Evolutionary conservation across 257 asterid genomes (phyloP).

Genomic region (Solanum bulbocastanum): DNA sequence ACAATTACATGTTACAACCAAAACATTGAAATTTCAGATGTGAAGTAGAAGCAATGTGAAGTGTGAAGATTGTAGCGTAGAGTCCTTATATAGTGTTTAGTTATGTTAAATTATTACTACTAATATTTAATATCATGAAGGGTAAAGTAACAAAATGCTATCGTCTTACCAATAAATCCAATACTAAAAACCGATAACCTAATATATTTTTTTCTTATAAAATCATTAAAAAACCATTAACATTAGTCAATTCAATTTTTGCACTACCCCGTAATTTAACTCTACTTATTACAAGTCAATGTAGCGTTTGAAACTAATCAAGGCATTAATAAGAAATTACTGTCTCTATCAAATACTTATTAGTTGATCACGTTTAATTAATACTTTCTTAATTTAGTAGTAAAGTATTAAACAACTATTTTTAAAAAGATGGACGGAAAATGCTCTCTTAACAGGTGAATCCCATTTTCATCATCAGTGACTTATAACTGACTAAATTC

Average conservation of each 20-base stretch:
- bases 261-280: neutral
- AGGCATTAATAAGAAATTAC: neutral
- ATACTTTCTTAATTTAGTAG: neutral
- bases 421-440: no score
- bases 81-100: no score
- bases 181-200: neutral
- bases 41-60: neutral
- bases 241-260: no score
- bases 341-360: neutral
- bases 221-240: no score
- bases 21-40: neutral
- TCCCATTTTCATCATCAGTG: neutral
- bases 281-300: neutral
- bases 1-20: neutral
- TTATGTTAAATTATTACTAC: no score
- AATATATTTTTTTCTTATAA: no score
- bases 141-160: no score
- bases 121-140: neutral
- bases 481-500: neutral
- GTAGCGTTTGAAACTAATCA: neutral
- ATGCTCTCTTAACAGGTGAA: neutral
- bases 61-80: neutral
- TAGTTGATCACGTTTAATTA: neutral
- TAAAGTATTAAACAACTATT: no score
- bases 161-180: no score